Evolutionary conservation across 768 basidiomycete species (phyloP).

Genomic region (Amanita polypyramis): DNA sequence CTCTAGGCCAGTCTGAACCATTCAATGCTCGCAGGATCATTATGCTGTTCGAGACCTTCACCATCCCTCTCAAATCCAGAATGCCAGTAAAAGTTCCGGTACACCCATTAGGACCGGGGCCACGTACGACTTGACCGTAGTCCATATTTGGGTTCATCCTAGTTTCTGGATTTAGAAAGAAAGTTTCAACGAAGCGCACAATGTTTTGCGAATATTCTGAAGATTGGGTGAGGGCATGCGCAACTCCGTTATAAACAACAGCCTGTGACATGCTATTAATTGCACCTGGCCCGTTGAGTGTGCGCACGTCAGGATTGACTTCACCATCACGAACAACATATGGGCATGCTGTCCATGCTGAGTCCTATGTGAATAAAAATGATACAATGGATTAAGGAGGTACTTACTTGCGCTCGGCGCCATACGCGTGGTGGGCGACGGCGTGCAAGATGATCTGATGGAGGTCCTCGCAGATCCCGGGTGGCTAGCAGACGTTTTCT

Average conservation of each 20-base stretch:
- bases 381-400: conserved; percentile 12
- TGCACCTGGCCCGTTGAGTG: conserved; percentile 42
- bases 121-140: conserved; percentile 39
- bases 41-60: conserved; percentile 43
- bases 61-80: conserved; percentile 48
- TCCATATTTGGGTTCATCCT: conserved; percentile 57
- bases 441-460: conserved; percentile 37
- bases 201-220: conserved; percentile 30
- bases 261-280: conserved; percentile 48
- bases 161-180: conserved; percentile 48
- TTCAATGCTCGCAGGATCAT: conserved; percentile 38
- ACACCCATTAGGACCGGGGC: conserved; percentile 25
- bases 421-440: conserved; percentile 35
- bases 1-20: conserved; percentile 42
- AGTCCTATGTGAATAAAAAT: conserved; percentile 4
- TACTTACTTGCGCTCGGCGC: conserved; percentile 44
- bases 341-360: conserved; percentile 49
- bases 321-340: conserved; percentile 48
- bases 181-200: conserved; percentile 36
- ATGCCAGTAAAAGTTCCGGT: conserved; percentile 42
- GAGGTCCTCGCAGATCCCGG: conserved; percentile 20
- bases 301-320: conserved; percentile 54
- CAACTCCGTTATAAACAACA: conserved; percentile 47
- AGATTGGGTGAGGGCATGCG: conserved; percentile 35
- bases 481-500: conserved; percentile 22